phyloP scores from a whole-genome alignment of 208 protist genomes.

The Crithidia acanthocephali region DNA sequence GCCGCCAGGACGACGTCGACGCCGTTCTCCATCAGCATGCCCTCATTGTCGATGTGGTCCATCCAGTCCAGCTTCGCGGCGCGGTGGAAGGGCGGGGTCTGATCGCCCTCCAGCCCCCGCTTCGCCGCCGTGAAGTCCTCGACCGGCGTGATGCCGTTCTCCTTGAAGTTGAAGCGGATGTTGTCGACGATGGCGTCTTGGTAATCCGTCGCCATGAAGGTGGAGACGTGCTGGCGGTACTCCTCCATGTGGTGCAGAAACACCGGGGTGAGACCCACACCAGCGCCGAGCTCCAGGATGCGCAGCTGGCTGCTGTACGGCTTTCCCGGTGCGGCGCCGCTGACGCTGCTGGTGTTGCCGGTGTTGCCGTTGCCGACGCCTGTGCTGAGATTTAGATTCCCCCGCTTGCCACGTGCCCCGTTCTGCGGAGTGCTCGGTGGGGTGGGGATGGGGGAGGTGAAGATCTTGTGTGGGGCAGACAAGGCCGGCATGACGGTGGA shows the following conservation, averaged over 20 bases:
- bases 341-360: not conserved
- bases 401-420: not conserved
- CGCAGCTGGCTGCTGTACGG: slow-evolving; percentile 40
- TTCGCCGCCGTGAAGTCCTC: slow-evolving; percentile 27
- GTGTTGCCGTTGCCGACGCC: not conserved
- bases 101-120: slow-evolving; percentile 35
- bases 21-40: slow-evolving; percentile 44
- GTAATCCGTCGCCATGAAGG: slow-evolving; percentile 74
- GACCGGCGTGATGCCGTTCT: slow-evolving; percentile 39
- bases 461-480: slow-evolving; percentile 10
- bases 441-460: not conserved
- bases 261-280: slow-evolving; percentile 70
- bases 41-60: slow-evolving; percentile 40
- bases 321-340: slow-evolving; percentile 3
- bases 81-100: slow-evolving; percentile 38
- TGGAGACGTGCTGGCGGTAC: slow-evolving; percentile 46
- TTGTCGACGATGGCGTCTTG: slow-evolving; percentile 74
- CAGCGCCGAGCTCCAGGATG: slow-evolving; percentile 79
- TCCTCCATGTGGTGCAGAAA: slow-evolving; percentile 46
- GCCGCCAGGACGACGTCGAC: slow-evolving; percentile 71
- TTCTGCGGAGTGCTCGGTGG: not conserved
- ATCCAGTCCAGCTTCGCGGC: slow-evolving; percentile 72
- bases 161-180: slow-evolving; percentile 61
- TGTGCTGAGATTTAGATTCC: not conserved
- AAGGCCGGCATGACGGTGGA: not conserved